phyloP scores from a whole-genome alignment of 148 eudicot species.

The Spergularia marina region DNA sequence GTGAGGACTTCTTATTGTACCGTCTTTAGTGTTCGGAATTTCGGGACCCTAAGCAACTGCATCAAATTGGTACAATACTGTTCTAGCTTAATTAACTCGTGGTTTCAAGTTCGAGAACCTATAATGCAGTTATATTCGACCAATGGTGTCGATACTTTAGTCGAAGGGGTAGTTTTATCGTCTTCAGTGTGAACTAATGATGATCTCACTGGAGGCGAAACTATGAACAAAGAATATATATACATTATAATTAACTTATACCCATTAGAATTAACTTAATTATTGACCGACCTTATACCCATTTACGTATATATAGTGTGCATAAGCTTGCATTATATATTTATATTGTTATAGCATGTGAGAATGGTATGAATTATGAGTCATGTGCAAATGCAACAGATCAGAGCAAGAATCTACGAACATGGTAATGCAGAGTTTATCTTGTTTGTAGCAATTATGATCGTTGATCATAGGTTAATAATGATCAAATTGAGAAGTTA shows the following conservation, averaged over 20 bases:
- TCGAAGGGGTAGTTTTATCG: too few species aligned
- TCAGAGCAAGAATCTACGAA: slow-evolving; percentile 6
- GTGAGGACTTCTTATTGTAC: neutral
- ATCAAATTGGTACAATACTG: too few species aligned
- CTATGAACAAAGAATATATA: neutral
- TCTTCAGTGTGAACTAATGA: too few species aligned
- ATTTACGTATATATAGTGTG: slow-evolving; percentile 15
- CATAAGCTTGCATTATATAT: too few species aligned
- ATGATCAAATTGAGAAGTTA: slow-evolving; percentile 3
- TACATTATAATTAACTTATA: too few species aligned
- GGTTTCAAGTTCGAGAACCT: too few species aligned
- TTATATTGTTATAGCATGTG: slow-evolving; percentile 5
- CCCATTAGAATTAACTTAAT: neutral
- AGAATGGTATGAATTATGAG: neutral
- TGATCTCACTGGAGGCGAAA: too few species aligned
- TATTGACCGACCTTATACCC: neutral
- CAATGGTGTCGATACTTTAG: too few species aligned
- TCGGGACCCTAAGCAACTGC: too few species aligned
- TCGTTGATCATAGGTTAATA: neutral
- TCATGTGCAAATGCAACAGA: slow-evolving; percentile 18
- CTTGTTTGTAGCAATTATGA: neutral
- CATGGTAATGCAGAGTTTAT: neutral
- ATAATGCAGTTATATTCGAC: too few species aligned
- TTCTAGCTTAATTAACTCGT: too few species aligned
- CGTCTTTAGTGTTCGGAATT: neutral